Percentiles rank a stretch among this genome's conserved stretches.
phyloP scores from a whole-genome alignment of 1,284 basidiomycete genomes.

The Bondarzewia mesenterica region DNA sequence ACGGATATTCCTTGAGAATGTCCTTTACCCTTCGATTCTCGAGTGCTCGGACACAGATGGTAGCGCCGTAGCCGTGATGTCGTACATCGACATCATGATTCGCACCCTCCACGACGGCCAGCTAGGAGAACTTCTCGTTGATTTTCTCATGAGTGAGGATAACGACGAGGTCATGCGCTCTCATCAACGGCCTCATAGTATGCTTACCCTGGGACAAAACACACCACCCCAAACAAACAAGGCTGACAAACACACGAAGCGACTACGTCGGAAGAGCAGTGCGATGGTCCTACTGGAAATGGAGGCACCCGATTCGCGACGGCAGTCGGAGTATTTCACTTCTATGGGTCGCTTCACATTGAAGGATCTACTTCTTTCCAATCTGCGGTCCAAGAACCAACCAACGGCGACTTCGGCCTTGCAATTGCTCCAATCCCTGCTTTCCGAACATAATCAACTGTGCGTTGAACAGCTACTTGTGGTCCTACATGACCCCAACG shows the following conservation, averaged over 20 bases:
- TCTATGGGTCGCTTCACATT: conserved; percentile 83
- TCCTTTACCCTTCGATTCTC: conserved; percentile 88
- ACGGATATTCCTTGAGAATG: conserved; percentile 86
- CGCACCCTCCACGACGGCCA: conserved; percentile 67
- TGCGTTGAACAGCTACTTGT: conserved; percentile 61
- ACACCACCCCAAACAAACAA: conserved; percentile 28
- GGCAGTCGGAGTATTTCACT: conserved; percentile 74
- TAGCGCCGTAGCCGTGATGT: conserved; percentile 92
- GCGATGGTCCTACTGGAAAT: conserved; percentile 80
- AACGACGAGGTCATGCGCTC: conserved; percentile 51
- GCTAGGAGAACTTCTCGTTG: conserved; percentile 63
- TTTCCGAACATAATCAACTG: conserved; percentile 63
- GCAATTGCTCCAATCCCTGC: conserved; percentile 71
- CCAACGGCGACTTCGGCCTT: conserved; percentile 68
- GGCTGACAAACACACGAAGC: conserved; percentile 30
- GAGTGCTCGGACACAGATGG: conserved; percentile 92
- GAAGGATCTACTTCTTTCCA: conserved; percentile 79
- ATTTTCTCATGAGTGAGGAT: conserved; percentile 79
- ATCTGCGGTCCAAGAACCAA: conserved; percentile 60
- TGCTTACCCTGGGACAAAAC: conserved; percentile 35
- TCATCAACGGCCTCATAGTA: conserved; percentile 37
- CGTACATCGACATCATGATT: conserved; percentile 89
- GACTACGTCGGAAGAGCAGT: conserved; percentile 66
- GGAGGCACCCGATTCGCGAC: conserved; percentile 65
- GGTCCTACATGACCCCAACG: conserved; percentile 58